Base-by-base conservation (phyloP, 805 yeast species). In the Kluyveromyces lactis region DNA sequence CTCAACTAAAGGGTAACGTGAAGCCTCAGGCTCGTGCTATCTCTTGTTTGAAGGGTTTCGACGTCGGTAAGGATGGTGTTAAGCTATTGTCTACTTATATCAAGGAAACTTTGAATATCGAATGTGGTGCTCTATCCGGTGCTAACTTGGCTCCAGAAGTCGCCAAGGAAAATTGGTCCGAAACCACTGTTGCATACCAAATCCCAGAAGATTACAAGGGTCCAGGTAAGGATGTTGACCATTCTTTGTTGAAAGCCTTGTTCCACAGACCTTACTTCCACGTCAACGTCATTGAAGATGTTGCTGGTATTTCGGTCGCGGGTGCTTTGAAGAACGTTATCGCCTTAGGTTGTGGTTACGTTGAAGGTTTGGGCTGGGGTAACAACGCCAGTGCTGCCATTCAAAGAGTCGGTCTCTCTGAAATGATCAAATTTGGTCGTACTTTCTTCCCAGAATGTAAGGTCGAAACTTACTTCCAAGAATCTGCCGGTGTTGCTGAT, bases 251-350 rank as follows among this genome's bases (percentile, higher is more conserved):
- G 58, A 86, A 81, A 63, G 79, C 79, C 44, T 72, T 87, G 38
- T 90, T 92, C 84, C 97, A 92, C 72, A 80, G 97, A 70, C 90
- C 95, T 26, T 92, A 92, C 72, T 92, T 92, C 86, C 97, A 92
- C 65, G 98, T 92, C 29, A 75, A 85, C 56, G 95, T 90, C 43
- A 75, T 86, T 43, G 79, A 79, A 44, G 98, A 92, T 62, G 95
- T 90, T 42, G 94, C 94, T 18, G 98, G 98, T 61, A 92, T 87
- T 42, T 86, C 96, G 2, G 76, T 92, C 45, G 95, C 95, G 32
- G 98, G 98, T 60, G 98, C 98, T 9, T 75, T 92, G 64, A 92
- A 92, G 70, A 92, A 92, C 66, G 85, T 92, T 39, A 90, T 90
- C 46, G 98, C 98, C 27, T 70, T 87, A 57, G 94, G 95, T 48